Evolutionary conservation across 768 basidiomycete genomes (phyloP).

Genomic region (Coprinopsis cinerea): DNA sequence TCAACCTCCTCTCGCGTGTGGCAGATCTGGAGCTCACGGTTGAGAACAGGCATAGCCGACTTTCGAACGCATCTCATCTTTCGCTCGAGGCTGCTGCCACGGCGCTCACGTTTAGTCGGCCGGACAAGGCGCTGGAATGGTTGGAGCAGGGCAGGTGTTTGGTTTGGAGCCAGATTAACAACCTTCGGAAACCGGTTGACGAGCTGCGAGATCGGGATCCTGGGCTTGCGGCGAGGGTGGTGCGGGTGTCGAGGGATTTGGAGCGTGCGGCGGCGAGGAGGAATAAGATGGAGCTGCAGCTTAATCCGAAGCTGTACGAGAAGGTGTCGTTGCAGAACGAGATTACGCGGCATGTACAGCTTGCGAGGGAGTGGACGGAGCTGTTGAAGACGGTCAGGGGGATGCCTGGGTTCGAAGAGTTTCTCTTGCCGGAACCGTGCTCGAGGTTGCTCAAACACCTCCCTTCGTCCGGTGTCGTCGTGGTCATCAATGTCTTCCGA

Average conservation of each 20-base stretch:
- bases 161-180: conserved; percentile 15
- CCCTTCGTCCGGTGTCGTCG: conserved; percentile 12
- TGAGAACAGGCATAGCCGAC: conserved; percentile 1
- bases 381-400: conserved; percentile 13
- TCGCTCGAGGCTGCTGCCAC: conserved; percentile 11
- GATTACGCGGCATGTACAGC: conserved; percentile 7
- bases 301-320: neutral
- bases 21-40: conserved; percentile 16
- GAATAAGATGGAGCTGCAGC: neutral
- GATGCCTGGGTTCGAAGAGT: conserved; percentile 15
- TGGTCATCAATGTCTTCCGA: conserved; percentile 13
- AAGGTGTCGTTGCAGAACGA: conserved; percentile 2
- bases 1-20: conserved; percentile 12
- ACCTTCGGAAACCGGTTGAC: conserved; percentile 14
- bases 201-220: conserved; percentile 5
- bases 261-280: conserved; percentile 2
- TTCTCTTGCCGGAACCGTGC: conserved; percentile 12
- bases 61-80: conserved; percentile 1
- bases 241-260: conserved; percentile 6
- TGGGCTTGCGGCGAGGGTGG: conserved; percentile 4
- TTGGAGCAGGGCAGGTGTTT: conserved; percentile 19
- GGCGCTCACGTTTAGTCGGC: conserved; percentile 6
- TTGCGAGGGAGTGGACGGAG: conserved; percentile 15
- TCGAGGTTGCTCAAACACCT: conserved; percentile 6
- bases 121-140: conserved; percentile 15